A percentile compares a stretch with the other conserved stretches of the same genome.
These are phyloP conservation scores for Phoenix roebelenii DNA, from an alignment of 176 grass and related monocot genomes.

Conservation along the genomic window DNA sequence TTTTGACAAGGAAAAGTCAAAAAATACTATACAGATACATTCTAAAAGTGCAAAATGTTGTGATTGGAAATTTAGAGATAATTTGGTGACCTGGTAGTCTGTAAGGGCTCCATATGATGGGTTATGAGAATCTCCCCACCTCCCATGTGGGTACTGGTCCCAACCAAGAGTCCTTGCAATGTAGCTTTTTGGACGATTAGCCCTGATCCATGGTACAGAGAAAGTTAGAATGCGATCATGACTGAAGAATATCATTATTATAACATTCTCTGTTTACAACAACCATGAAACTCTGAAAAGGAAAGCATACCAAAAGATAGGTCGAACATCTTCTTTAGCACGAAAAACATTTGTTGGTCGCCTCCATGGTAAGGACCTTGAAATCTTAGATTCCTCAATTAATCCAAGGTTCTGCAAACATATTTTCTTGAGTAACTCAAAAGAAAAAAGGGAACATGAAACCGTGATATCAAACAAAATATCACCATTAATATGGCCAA, in stretches of 20 bases:
- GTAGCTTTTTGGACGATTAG: conserved; percentile 89
- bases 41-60: no score
- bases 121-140: conserved; percentile 79
- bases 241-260: no score
- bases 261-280: no score
- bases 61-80: background rate
- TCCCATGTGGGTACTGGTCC: conserved; percentile 70
- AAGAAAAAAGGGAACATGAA: background rate
- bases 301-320: conserved; percentile 71
- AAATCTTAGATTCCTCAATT: conserved; percentile 62
- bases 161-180: conserved; percentile 67
- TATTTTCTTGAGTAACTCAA: conserved; percentile 6
- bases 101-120: conserved; percentile 65
- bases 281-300: background rate
- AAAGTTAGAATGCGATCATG: background rate
- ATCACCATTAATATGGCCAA: conserved; percentile 62
- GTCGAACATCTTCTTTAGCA: conserved; percentile 78
- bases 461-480: conserved; percentile 1
- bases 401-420: conserved; percentile 65
- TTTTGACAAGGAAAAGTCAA: no score
- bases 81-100: conserved; percentile 45
- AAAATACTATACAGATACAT: no score
- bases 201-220: conserved; percentile 35
- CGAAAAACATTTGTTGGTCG: conserved; percentile 70
- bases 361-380: conserved; percentile 78